Base-by-base conservation (phyloP, 331 rosid genomes). In the Prunus yedoensis region DNA sequence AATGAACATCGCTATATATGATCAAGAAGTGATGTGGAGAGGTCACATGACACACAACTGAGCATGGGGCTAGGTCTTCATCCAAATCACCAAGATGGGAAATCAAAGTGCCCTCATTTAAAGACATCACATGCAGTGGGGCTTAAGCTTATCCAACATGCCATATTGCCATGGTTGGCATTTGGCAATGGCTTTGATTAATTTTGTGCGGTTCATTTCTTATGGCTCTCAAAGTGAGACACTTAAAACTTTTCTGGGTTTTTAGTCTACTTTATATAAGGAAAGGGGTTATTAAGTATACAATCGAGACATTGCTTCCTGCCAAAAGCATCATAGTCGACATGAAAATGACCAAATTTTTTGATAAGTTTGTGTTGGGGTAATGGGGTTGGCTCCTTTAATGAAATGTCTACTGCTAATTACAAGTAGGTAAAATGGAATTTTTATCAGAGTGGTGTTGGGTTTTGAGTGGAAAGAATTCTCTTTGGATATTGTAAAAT, bases 61-160 rank as follows among this genome's bases (percentile, higher is more conserved):
- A 18, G 51, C 30, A 65, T 65, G 70, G 70, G 46, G 4, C 9
- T 12, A 38, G 4, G 30, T n/a, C 70, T 65, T n/a, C 28, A n/a
- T 8, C 20, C 7, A 52, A 38, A 41, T 65, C 30, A 65, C 70
- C 51, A 70, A 68, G 30, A 43, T 23, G 2, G 74, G 46, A 66
- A 20, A 41, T 9, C 68, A 38, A 67, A 38, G 30, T 41, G 10
- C 67, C 64, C 5, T 63, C 6, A 23, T 66, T 67, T 59, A 79
- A 72, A 61, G 73, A 56, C 41, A 25, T 75, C 83, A 87, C 87
- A 84, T 84, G 91, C 71, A 47, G 9, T 60, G 84, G 18, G 74
- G 81, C 21, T 32, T 11, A 50, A 76, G 56, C 72, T 64, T 49
- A 43, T 10, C 35, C 73, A 49, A 54, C 82, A 82, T 13, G 49